Evolutionary conservation across 805 yeast genomes (phyloP), one percentile per base, ranked within the genome.

Genomic region (Kodamaea nitidulidarum): DNA sequence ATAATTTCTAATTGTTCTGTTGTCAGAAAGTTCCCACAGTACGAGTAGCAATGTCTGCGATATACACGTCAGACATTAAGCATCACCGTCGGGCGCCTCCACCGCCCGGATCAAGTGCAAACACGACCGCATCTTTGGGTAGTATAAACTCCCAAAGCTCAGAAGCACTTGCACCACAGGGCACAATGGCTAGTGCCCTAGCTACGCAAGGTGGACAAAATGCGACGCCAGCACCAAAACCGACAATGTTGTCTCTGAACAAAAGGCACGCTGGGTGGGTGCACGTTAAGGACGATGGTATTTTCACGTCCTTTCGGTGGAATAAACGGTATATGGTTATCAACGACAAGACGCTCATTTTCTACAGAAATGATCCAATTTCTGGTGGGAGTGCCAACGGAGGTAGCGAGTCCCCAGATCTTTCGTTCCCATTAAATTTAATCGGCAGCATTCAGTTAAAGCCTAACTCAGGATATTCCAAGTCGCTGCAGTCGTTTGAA

Each of bases 231-330:
- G 11, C 30, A 2, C 15, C 11, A 8, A 35, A 27, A 15, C 15
- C 18, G 9, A n/a, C 11, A 11, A 8, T 17, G 25, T 18, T 38
- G 37, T 27, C 3, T 21, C 17, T 34, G 38, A 61, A 63, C 42
- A 59, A 69, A 36, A 52, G 64, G 11, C 65, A 60, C 42, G 72
- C 78, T 42, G 96, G 97, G 0, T 90, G 96, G 95, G 90, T 88
- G 15, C 84, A 85, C 39, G 80, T 88, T 43, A 90, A 87, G 59
- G 98, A 91, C 51, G 97, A 91, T 51, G 96, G 97, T 10, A 55
- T 69, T 20, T 67, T 91, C 46, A 76, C 87, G 47, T 78, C 88
- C 4, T 88, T 90, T 58, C 70, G 95, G 49, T 91, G 98, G 98
- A 88, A 90, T 42, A 88, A 88, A 55, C 76, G 93, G 51, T 91